Percentiles rank a stretch among this genome's conserved stretches.
phyloP scores from a whole-genome alignment of 2,329 filamentous ascomycete genomes.

The Chaetomium olivaceum region DNA sequence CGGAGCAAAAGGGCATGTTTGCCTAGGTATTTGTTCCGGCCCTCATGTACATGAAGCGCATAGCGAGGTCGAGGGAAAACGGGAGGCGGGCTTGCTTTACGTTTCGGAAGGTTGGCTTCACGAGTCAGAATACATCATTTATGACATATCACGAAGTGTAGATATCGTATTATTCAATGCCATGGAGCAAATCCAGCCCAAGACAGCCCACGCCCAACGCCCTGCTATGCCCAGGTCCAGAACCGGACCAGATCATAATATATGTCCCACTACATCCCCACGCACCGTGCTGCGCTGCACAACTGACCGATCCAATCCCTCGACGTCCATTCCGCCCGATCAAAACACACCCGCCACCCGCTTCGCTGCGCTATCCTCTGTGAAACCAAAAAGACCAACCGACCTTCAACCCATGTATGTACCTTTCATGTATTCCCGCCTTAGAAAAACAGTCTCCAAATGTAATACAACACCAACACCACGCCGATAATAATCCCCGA shows the following conservation, averaged over 20 bases:
- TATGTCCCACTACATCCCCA: not conserved
- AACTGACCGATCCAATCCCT: not conserved
- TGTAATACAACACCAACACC: slow-evolving; percentile 76
- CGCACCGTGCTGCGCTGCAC: slow-evolving; percentile 1
- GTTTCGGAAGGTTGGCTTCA: not conserved
- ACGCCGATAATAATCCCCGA: slow-evolving; percentile 75
- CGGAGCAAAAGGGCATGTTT: not conserved
- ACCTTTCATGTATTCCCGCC: not conserved
- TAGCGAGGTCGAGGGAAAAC: slow-evolving; percentile 6
- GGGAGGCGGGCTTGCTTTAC: not conserved
- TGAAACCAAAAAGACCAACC: not conserved
- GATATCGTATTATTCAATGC: not conserved
- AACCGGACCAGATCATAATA: not conserved
- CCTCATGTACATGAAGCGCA: not conserved
- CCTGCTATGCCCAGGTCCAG: slow-evolving; percentile 12
- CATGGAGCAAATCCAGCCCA: not conserved
- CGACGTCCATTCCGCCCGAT: not conserved
- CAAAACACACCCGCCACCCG: not conserved
- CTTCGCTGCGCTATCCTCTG: not conserved
- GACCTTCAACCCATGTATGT: not conserved
- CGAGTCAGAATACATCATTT: not conserved
- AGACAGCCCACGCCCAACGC: slow-evolving; percentile 8
- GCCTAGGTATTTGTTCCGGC: not conserved
- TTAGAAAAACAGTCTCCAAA: slow-evolving; percentile 63
- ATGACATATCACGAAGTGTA: not conserved